These are phyloP conservation scores for Cymbopogon flexuosus DNA, from an alignment of 202 grass and related monocot species.

Conservation along the genomic window DNA sequence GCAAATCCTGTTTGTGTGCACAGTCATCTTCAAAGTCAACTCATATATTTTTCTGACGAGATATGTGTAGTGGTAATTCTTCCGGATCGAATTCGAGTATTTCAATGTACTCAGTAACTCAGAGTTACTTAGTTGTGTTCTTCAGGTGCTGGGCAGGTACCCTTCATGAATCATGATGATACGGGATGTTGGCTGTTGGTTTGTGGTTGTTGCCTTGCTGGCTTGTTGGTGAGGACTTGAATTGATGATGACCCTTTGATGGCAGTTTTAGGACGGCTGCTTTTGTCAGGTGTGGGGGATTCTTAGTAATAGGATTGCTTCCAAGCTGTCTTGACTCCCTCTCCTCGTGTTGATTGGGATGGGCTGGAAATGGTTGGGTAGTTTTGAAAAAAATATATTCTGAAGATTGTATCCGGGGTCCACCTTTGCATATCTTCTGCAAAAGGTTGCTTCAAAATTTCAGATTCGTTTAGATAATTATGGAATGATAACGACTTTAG, in stretches of 20 bases:
- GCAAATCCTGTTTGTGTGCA: neutral
- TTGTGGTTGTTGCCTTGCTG: neutral
- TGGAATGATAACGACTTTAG: neutral
- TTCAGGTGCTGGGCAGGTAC: neutral
- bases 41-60: neutral
- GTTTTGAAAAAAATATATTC: neutral
- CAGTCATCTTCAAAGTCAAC: neutral
- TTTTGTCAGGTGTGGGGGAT: neutral
- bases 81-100: neutral
- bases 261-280: neutral
- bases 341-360: neutral
- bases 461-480: neutral
- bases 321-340: neutral
- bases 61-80: neutral
- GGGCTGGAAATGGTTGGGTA: slow-evolving; percentile 9
- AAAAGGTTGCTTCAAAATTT: neutral
- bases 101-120: neutral
- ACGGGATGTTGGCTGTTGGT: neutral
- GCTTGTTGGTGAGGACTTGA: neutral
- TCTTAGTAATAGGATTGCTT: neutral
- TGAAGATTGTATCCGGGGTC: neutral
- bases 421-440: neutral
- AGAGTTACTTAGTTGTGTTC: neutral
- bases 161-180: neutral
- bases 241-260: neutral